Percentiles rank a stretch among this genome's conserved stretches.
phyloP scores from a whole-genome alignment of 208 protist species.

The Willaertia magna region DNA sequence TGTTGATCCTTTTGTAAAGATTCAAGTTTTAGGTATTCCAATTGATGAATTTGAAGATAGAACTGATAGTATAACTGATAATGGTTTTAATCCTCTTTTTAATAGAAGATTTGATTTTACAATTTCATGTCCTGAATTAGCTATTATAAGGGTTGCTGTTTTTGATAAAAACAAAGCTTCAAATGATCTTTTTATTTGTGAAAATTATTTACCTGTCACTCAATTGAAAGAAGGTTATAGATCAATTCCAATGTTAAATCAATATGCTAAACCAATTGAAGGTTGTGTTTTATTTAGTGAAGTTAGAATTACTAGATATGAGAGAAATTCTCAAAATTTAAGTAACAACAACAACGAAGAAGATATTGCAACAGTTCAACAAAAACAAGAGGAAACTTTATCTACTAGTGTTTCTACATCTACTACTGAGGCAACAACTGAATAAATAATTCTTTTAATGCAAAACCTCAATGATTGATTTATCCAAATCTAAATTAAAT shows the following conservation, averaged over 20 bases:
- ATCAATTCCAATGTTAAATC: conserved; percentile 10
- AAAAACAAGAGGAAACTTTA: no score
- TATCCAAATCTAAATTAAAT: no score
- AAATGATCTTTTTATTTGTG: conserved; percentile 18
- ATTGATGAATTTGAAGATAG: conserved; percentile 5
- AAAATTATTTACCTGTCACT: conserved; percentile 7
- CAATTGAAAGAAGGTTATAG: conserved; percentile 18
- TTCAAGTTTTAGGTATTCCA: conserved; percentile 7
- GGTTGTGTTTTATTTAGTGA: background rate
- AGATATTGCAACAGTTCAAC: no score
- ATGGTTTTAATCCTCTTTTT: conserved; percentile 31
- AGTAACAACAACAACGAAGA: no score
- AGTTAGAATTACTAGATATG: no score
- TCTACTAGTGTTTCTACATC: no score
- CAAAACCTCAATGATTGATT: no score
- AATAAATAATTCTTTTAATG: no score
- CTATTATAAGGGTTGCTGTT: conserved; percentile 16
- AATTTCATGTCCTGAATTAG: background rate
- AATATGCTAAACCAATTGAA: background rate
- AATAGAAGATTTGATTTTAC: conserved; percentile 23
- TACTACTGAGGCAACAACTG: no score
- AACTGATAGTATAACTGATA: conserved; percentile 18
- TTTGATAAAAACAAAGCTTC: conserved; percentile 18
- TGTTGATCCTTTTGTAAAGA: conserved; percentile 24
- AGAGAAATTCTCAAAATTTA: no score